phyloP scores from a whole-genome alignment of 192 early-diverging fungal genomes.

The Backusella mclennaniae region DNA sequence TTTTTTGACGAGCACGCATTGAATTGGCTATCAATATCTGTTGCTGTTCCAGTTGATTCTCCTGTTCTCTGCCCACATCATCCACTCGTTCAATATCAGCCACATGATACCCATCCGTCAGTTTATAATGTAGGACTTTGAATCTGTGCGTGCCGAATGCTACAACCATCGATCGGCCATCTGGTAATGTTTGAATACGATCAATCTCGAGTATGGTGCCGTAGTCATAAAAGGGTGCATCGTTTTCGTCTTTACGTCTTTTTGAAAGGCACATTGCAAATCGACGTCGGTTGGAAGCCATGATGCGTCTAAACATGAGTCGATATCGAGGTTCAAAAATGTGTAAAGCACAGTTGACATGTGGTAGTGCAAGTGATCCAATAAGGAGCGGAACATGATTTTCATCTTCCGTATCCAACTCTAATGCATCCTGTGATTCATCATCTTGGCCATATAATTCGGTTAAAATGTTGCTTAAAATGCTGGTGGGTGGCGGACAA shows the following conservation, averaged over 20 bases:
- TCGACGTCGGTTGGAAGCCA: conserved; percentile 39
- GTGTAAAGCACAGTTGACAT: conserved; percentile 57
- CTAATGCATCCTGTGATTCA: conserved; percentile 23
- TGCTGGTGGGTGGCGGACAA: conserved; percentile 35
- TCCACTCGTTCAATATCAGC: conserved; percentile 47
- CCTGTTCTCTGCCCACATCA: conserved; percentile 39
- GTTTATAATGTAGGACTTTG: conserved; percentile 32
- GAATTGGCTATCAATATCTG: conserved; percentile 9
- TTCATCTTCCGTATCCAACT: conserved; percentile 15
- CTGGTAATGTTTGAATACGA: conserved; percentile 40
- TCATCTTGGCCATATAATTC: conserved; percentile 13
- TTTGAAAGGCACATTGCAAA: conserved; percentile 55
- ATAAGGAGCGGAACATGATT: conserved; percentile 55
- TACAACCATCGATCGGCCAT: conserved; percentile 53
- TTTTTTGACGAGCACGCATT: conserved; percentile 6
- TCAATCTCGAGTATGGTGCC: conserved; percentile 53
- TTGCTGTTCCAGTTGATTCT: conserved; percentile 3
- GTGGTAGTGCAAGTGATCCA: conserved; percentile 55
- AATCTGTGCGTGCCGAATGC: conserved; percentile 50
- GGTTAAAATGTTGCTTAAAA: conserved; percentile 21
- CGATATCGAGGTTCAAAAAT: conserved; percentile 67
- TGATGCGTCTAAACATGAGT: conserved; percentile 51
- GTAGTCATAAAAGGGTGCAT: conserved; percentile 37
- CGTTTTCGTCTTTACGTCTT: neutral
- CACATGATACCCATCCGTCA: conserved; percentile 49